phyloP scores from a whole-genome alignment of 305 asterid genomes.

The Salvia sclarea region DNA sequence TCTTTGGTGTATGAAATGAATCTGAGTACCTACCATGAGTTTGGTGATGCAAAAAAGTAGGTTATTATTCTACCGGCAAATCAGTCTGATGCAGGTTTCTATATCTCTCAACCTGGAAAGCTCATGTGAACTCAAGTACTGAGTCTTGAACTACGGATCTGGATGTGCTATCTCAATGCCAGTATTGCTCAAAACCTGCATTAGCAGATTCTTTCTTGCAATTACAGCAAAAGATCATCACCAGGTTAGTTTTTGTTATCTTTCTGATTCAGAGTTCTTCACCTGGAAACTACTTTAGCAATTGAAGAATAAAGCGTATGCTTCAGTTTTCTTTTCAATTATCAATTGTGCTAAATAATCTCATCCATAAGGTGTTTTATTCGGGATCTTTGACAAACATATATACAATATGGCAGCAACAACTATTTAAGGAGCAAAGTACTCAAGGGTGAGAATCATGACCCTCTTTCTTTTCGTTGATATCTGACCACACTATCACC shows the following conservation, averaged over 20 bases:
- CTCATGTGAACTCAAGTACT: background rate
- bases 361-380: background rate
- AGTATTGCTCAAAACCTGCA: background rate
- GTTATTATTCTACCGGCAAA: background rate
- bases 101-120: background rate
- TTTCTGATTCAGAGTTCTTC: background rate
- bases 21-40: background rate
- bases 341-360: constrained; percentile 1
- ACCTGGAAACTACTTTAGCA: background rate
- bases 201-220: background rate
- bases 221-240: background rate
- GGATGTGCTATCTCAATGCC: background rate
- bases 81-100: background rate
- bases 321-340: background rate
- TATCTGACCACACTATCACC: background rate
- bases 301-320: too few relatives aligned
- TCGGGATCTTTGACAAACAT: background rate
- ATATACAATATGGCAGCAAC: background rate
- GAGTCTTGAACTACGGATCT: background rate
- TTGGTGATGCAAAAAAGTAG: background rate
- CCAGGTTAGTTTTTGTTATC: background rate
- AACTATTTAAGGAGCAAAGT: background rate
- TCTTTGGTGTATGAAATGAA: background rate
- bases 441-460: constrained; percentile 10
- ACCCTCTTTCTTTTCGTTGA: background rate